Evolutionary conservation across 768 basidiomycete species (phyloP), one percentile per base, ranked within the genome.

Genomic region (Termitomyces sp.): DNA sequence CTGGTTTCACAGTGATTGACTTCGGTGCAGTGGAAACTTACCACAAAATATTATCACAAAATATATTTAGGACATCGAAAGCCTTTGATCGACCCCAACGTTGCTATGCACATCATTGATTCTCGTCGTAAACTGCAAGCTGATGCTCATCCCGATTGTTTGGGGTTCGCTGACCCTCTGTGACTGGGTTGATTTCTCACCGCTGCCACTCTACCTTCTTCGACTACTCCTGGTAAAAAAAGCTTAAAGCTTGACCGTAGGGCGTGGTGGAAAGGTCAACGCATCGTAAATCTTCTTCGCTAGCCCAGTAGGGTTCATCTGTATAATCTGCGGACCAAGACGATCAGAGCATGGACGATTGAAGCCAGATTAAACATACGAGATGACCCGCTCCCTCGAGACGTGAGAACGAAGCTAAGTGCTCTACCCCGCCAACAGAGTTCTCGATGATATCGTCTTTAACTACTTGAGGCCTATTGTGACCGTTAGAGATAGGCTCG

Each of bases 331-430:
- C 2, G 15, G 24, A 8, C 40, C 36, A 36, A 20, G 22, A 28
- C 2, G 18, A 46, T 53, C n/a, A 54, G 38, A 2, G 4, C 12
- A 28, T n/a, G 12, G 18, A 55, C 11, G 7, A 28, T 6, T 2
- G 3, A 16, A n/a, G 6, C 50, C 8, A 40, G 28, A 52, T 28
- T 7, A 46, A 40, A 64, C 76, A 56, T 61, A 79, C 80, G 53
- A 81, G 65, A 71, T 81, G 80, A 0, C 80, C 80, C 3, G 76
- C 76, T 0, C 73, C 71, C 44, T 74, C 70, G 6, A 81, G 74
- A 38, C 77, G 66, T 3, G 71, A 64, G 4, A 79, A 67, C 0
- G 79, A 79, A 0, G 72, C 76, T 33, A 80, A 67, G 35, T 77
- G 73, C 3, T 74, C 56, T 12, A 65, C 57, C 4, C 78, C 79